Evolutionary conservation across 768 basidiomycete genomes (phyloP).

Genomic region (Naganishia onofrii): DNA sequence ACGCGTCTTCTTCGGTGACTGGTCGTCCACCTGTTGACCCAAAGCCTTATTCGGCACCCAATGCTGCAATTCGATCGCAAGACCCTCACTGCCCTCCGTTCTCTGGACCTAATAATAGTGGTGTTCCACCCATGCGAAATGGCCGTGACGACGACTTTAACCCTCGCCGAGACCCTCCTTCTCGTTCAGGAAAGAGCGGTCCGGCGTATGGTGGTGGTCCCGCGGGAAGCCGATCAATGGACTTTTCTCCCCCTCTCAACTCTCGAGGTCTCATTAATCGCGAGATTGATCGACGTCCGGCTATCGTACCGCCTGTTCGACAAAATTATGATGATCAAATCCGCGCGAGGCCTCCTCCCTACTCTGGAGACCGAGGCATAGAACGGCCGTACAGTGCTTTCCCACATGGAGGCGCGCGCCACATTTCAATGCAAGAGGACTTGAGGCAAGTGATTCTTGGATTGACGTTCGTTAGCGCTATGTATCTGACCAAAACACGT

Average conservation of each 20-base stretch:
- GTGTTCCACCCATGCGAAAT: background rate
- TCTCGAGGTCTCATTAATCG: background rate
- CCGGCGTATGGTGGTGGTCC: background rate
- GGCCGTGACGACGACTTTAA: background rate
- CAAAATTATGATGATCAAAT: background rate
- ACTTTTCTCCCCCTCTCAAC: background rate
- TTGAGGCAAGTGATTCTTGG: background rate
- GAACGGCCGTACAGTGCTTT: background rate
- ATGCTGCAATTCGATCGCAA: background rate
- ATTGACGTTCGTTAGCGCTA: background rate
- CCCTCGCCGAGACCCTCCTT: background rate
- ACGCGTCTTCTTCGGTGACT: background rate
- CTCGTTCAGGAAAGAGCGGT: background rate
- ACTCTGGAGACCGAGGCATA: background rate
- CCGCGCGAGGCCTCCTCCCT: background rate
- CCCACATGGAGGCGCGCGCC: background rate
- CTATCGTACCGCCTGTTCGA: background rate
- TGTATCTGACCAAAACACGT: background rate
- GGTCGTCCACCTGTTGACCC: background rate
- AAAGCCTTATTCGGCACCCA: background rate
- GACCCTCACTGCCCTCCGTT: background rate
- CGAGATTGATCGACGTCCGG: background rate
- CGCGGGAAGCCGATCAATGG: background rate
- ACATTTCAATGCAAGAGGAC: background rate
- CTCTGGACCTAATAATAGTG: background rate